A percentile compares a stretch with the other conserved stretches of the same genome.
phyloP scores from a whole-genome alignment of 495 filamentous ascomycete species.

The Penicillium maclennaniae region DNA sequence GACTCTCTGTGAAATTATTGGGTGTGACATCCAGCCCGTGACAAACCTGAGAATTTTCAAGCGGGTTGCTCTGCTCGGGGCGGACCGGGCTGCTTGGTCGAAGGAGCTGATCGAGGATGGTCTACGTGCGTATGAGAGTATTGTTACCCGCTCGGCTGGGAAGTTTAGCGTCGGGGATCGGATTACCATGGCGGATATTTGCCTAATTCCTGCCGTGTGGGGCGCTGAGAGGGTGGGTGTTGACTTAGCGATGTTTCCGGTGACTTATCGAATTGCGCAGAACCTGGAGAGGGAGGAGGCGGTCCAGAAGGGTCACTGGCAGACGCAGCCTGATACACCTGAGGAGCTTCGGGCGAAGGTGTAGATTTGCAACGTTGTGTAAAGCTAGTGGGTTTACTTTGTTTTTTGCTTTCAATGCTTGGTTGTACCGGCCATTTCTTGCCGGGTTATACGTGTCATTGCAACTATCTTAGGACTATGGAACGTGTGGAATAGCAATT shows the following conservation, averaged over 20 bases:
- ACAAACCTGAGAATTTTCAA: slow-evolving; percentile 47
- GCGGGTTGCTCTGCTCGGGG: slow-evolving; percentile 37
- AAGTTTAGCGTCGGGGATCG: slow-evolving; percentile 48
- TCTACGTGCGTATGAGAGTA: slow-evolving; percentile 45
- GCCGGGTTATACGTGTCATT: slow-evolving; percentile 3
- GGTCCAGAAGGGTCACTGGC: slow-evolving; percentile 45
- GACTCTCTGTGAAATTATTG: slow-evolving; percentile 44
- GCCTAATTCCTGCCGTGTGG: slow-evolving; percentile 49
- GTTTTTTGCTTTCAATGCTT: not conserved
- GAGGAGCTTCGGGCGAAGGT: slow-evolving; percentile 36
- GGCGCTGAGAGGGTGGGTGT: slow-evolving; percentile 47
- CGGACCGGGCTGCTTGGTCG: slow-evolving; percentile 35
- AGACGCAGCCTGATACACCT: slow-evolving; percentile 45
- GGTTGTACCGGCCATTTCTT: not conserved
- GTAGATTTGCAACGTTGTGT: not conserved
- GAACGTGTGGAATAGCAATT: slow-evolving; percentile 2
- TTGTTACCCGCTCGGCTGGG: slow-evolving; percentile 32
- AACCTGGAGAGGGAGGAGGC: slow-evolving; percentile 34
- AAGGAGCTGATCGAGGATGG: slow-evolving; percentile 40
- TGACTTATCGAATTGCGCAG: slow-evolving; percentile 35
- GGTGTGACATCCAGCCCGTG: slow-evolving; percentile 47
- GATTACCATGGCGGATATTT: slow-evolving; percentile 51
- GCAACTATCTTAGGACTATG: slow-evolving; percentile 7
- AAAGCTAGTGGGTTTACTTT: not conserved
- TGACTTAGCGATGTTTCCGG: slow-evolving; percentile 38